Conservation (phyloP, 2,329 filamentous ascomycete species). For the Sporothrix humicola region DNA sequence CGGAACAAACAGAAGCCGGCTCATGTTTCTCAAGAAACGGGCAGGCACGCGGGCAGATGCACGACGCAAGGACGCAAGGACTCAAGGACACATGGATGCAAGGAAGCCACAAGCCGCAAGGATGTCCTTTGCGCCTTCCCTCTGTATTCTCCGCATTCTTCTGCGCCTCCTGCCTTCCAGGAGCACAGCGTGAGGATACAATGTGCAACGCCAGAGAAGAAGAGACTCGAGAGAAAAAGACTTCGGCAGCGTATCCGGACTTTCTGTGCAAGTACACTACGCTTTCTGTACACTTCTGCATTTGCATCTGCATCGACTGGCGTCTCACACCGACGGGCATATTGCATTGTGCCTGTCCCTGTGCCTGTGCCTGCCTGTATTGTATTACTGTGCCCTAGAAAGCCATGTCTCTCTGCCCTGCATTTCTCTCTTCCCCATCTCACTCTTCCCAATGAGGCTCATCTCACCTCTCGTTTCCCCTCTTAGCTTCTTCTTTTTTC, state of each 20-base stretch:
- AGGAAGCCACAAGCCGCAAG: neutral
- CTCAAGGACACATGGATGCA: neutral
- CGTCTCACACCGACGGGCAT: constrained; percentile 21
- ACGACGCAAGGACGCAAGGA: neutral
- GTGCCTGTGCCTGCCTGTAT: too few species aligned
- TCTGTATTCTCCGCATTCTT: constrained; percentile 18
- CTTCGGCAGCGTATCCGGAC: constrained; percentile 6
- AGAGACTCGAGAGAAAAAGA: neutral
- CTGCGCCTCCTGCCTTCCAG: neutral
- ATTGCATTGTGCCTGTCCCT: neutral
- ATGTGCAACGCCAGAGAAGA: neutral
- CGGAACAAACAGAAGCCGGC: neutral
- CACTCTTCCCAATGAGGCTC: neutral
- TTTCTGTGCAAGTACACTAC: neutral
- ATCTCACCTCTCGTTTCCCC: neutral
- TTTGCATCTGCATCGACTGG: neutral
- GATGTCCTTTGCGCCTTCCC: neutral
- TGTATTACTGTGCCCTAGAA: too few species aligned
- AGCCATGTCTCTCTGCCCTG: too few species aligned
- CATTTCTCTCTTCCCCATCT: neutral
- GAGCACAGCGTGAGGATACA: neutral
- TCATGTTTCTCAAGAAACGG: neutral
- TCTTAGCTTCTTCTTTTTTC: neutral
- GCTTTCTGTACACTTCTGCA: neutral
- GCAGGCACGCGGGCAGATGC: constrained; percentile 1